Conservation (phyloP, 2,329 filamentous ascomycete species). For the Cercospora nicotianae region DNA sequence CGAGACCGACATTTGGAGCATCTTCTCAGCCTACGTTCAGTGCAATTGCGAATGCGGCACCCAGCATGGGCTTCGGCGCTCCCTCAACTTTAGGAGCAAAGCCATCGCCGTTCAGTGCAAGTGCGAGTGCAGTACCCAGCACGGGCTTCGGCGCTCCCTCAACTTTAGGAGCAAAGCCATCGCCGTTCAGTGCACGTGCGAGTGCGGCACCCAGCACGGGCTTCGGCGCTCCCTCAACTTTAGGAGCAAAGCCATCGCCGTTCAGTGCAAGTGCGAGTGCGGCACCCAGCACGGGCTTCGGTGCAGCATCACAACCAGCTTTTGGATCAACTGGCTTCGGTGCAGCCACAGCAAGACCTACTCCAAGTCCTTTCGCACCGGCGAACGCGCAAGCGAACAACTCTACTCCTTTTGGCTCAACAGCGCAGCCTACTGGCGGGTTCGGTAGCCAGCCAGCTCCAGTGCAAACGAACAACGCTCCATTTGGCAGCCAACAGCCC, state of each 20-base stretch:
- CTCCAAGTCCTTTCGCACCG: constrained; percentile 4
- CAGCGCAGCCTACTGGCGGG: not conserved
- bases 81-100: constrained; percentile 17
- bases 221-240: constrained; percentile 34
- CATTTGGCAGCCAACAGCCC: constrained; percentile 2
- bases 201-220: constrained; percentile 14
- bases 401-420: not conserved
- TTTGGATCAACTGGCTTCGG: constrained; percentile 25
- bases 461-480: not conserved
- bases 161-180: constrained; percentile 41
- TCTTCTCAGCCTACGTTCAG: constrained; percentile 20
- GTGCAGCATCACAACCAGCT: constrained; percentile 20
- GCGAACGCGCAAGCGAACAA: not conserved
- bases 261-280: constrained; percentile 14
- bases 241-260: constrained; percentile 37
- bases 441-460: constrained; percentile 12
- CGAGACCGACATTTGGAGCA: too few relatives aligned
- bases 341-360: constrained; percentile 17
- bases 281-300: constrained; percentile 23
- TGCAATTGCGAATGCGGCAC: too few relatives aligned
- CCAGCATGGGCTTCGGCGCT: too few relatives aligned
- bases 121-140: constrained; percentile 1
- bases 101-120: constrained; percentile 6
- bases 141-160: constrained; percentile 30
- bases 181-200: constrained; percentile 9